phyloP scores from a whole-genome alignment of 495 filamentous ascomycete genomes.

The Penicillium bovifimosum region DNA sequence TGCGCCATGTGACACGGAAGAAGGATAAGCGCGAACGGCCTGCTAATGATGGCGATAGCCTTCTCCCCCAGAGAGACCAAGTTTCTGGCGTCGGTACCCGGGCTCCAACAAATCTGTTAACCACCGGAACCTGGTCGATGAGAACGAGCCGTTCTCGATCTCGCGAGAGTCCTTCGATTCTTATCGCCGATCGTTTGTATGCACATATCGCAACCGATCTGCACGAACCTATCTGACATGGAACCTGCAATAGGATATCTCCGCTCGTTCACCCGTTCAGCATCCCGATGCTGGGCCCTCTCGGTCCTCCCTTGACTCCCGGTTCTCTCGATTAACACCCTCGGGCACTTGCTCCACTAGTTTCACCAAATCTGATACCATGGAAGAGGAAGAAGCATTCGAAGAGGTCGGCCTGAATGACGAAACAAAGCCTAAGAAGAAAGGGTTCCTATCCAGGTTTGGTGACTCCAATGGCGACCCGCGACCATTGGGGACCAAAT shows the following conservation, averaged over 20 bases:
- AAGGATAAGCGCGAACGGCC: neutral
- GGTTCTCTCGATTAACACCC: slow-evolving; percentile 47
- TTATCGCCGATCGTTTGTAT: slow-evolving; percentile 91
- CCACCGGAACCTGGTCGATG: slow-evolving; percentile 62
- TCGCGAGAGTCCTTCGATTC: slow-evolving; percentile 98
- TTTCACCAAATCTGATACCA: slow-evolving; percentile 50
- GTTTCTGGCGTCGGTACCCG: slow-evolving; percentile 74
- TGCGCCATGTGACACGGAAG: slow-evolving; percentile 14
- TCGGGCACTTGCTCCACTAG: slow-evolving; percentile 48
- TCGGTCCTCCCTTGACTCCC: slow-evolving; percentile 77
- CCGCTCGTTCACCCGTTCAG: slow-evolving; percentile 73
- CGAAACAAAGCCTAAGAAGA: slow-evolving; percentile 68
- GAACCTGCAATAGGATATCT: slow-evolving; percentile 66
- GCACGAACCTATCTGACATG: neutral
- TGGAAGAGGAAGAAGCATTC: slow-evolving; percentile 74
- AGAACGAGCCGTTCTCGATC: slow-evolving; percentile 93
- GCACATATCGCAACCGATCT: slow-evolving; percentile 18
- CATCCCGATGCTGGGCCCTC: slow-evolving; percentile 51
- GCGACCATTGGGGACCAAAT: slow-evolving; percentile 41
- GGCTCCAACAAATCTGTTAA: slow-evolving; percentile 63
- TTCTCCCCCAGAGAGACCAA: slow-evolving; percentile 80
- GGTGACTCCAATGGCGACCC: slow-evolving; percentile 51
- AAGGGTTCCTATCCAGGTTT: slow-evolving; percentile 80
- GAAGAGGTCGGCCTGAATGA: slow-evolving; percentile 89
- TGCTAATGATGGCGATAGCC: slow-evolving; percentile 51